These are phyloP conservation scores for Kokia cookei DNA, from an alignment of 441 rosid genomes.

Conservation along the genomic window DNA sequence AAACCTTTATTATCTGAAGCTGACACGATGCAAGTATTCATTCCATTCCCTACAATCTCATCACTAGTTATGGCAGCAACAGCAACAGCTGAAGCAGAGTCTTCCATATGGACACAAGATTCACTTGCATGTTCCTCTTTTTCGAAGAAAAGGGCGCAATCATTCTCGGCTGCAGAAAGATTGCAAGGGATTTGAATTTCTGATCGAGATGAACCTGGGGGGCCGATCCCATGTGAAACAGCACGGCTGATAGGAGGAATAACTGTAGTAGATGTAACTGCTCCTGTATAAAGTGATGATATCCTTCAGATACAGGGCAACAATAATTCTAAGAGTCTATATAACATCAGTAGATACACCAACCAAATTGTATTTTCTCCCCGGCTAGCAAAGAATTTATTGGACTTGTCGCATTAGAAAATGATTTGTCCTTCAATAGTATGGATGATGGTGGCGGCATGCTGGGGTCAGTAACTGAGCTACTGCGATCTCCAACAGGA, in stretches of 20 bases:
- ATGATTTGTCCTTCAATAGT: conserved; percentile 53
- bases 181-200: conserved; percentile 42
- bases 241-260: conserved; percentile 47
- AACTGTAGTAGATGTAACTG: conserved; percentile 80
- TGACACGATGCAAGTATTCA: conserved; percentile 39
- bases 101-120: conserved; percentile 55
- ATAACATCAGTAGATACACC: conserved; percentile 10
- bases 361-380: conserved; percentile 97
- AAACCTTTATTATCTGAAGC: conserved; percentile 54
- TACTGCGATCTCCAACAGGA: conserved; percentile 58
- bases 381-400: conserved; percentile 84
- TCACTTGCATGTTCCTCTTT: conserved; percentile 57
- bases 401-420: conserved; percentile 60
- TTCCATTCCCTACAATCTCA: conserved; percentile 53
- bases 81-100: conserved; percentile 84
- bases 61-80: conserved; percentile 89
- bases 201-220: conserved; percentile 42
- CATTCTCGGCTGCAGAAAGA: conserved; percentile 38
- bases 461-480: conserved; percentile 44
- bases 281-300: conserved; percentile 49
- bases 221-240: conserved; percentile 56
- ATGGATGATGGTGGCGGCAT: conserved; percentile 47
- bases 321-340: neutral
- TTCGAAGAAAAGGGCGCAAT: conserved; percentile 61
- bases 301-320: conserved; percentile 2